Base-by-base conservation (phyloP, 2,329 filamentous ascomycete species). In the Thelonectria blattea region DNA sequence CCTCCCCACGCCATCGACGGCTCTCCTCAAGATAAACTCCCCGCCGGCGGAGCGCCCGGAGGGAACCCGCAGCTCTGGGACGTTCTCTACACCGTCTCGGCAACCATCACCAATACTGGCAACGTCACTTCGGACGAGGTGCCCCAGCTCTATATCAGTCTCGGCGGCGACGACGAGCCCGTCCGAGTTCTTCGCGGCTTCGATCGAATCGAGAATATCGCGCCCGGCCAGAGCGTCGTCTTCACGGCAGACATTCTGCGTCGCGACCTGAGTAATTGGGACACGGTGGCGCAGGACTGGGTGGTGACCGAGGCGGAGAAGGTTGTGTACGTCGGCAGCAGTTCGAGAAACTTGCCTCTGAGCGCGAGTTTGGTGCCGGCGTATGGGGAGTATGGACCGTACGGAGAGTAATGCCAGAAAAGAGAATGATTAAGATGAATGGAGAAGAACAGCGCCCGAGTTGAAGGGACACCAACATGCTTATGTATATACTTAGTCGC, bases 201-300 rank as follows among this genome's bases (percentile, higher is more conserved):
- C 71, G 91, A 96, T 60, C 86, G 92, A 48, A 76, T 97, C 60
- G 74, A 78, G 63, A 83, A 81, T 51, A 88, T 97, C 64, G 80
- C 84, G 4, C 84, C 91, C 0, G 92, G 91, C n/a, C 75, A 86
- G 75, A 86, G 83, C 52, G 81, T 79, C 3, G 85, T 82, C 2
- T 96, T 95, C 80, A 81, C 75, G 1, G 88, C 86, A 0, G 83
- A 88, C 15, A 76, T 97, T 56, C 93, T 88, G 6, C 85, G 93
- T 41, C 87, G 92, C 58, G 94, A 97, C 72, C 68, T 97, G 57
- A 92, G 89, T 73, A 95, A 93, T 79, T 97, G 94, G 93, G 91
- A 97, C 67, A 80, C 85, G 1, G 81, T 72, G 1, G 74, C 78
- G n/a, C 93, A 97, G 81, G 89, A 97, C 80, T 98, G 94, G 93